These are phyloP conservation scores for Pseudogymnoascus sp. DNA, from an alignment of 2,329 filamentous ascomycete species.

Conservation along the genomic window DNA sequence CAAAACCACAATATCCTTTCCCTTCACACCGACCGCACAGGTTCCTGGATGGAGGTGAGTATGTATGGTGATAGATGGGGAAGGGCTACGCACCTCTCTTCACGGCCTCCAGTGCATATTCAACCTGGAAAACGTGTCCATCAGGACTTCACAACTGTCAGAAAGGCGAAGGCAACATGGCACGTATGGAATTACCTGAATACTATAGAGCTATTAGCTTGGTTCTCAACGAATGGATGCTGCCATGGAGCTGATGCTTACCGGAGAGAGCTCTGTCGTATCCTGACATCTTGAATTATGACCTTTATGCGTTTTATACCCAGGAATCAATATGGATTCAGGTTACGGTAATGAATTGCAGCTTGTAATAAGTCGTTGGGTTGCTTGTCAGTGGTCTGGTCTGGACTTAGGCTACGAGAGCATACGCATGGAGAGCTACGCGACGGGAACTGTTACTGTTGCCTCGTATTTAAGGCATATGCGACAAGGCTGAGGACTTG, in stretches of 20 bases:
- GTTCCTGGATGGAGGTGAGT: conserved; percentile 55
- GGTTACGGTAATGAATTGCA: conserved; percentile 13
- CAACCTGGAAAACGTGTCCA: conserved; percentile 98
- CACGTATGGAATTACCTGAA: conserved; percentile 57
- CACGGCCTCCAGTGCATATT: conserved; percentile 97
- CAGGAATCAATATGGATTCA: conserved; percentile 1
- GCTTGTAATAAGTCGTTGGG: conserved; percentile 11
- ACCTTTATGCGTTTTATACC: neutral
- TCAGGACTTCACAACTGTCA: conserved; percentile 70
- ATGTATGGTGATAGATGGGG: neutral
- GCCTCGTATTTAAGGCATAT: neutral
- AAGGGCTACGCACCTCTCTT: conserved; percentile 68
- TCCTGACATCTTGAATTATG: conserved; percentile 63
- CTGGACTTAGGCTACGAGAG: conserved; percentile 11
- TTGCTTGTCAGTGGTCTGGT: conserved; percentile 11
- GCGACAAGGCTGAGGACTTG: neutral
- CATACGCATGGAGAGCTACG: conserved; percentile 12
- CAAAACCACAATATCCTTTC: conserved; percentile 84
- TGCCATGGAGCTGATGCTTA: conserved; percentile 44
- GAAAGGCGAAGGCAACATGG: conserved; percentile 20
- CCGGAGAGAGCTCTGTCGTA: conserved; percentile 99
- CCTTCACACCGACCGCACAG: conserved; percentile 96
- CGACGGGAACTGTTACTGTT: conserved; percentile 7
- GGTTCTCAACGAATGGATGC: conserved; percentile 36
- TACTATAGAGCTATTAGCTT: conserved; percentile 47